Conservation (phyloP, 306 rosid species). For the Cucurbita argyrosperma region DNA sequence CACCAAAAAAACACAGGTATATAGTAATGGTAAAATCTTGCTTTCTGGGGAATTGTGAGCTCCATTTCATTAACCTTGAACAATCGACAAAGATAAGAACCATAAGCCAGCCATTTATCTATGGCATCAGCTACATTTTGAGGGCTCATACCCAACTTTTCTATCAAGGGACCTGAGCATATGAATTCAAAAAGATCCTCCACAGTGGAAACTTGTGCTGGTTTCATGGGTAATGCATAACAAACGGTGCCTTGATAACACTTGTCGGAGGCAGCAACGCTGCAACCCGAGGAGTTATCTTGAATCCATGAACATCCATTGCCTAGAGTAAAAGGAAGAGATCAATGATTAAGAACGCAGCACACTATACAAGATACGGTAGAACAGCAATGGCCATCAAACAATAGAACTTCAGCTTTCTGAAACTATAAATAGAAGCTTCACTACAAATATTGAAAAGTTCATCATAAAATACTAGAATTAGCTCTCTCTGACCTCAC, state of each 20-base stretch:
- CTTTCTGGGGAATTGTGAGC: conserved; percentile 60
- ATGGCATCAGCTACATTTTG: conserved; percentile 56
- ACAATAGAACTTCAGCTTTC: not conserved
- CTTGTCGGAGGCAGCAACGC: conserved; percentile 13
- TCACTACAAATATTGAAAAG: not conserved
- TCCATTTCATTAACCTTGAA: conserved; percentile 66
- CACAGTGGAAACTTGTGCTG: conserved; percentile 61
- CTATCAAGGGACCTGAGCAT: conserved; percentile 68
- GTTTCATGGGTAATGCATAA: conserved; percentile 40
- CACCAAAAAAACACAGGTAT: conserved; percentile 86
- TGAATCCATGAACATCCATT: conserved; percentile 61
- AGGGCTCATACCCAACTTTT: conserved; percentile 40
- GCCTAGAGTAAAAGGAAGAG: conserved; percentile 24
- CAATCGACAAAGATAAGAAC: conserved; percentile 40
- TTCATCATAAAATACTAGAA: not conserved
- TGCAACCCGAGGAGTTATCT: conserved; percentile 16
- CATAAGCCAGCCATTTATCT: conserved; percentile 67
- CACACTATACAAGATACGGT: not conserved
- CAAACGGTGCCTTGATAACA: conserved; percentile 18
- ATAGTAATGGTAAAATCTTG: conserved; percentile 83
- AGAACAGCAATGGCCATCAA: not conserved
- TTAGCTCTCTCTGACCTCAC: not conserved
- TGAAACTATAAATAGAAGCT: not conserved
- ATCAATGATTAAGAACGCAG: not conserved
- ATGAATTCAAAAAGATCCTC: conserved; percentile 63